Evolutionary conservation across 2,329 filamentous ascomycete species (phyloP), one percentile per base, ranked within the genome.

Genomic region (Dactylellina sp.): DNA sequence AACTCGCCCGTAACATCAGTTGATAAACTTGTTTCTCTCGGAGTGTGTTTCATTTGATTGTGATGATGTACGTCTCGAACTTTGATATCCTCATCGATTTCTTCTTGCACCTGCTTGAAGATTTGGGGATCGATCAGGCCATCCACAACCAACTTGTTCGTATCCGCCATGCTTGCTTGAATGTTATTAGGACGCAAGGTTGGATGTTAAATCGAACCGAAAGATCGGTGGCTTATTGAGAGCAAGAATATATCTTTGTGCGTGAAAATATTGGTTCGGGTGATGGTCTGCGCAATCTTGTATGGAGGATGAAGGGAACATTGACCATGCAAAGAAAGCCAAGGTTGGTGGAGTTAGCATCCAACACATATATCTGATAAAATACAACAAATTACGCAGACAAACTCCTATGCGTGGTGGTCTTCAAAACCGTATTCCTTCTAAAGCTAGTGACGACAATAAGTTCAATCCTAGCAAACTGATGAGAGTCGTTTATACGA

Each of bases 81-180:
- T 62, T 86, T 85, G 7, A 88, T 86, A 80, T 98, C 95, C 81
- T 96, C 90, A 78, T 98, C 95, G 78, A 97, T 92, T 81, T 93
- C 93, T 71, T 86, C 84, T 82, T 97, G 94, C 75, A 99, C 89
- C 78, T 90, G 87, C 79, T 93, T 88, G 82, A 98, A 97, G 81
- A 98, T 91, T 77, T 87, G 86, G 72, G 91, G 89, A 81, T 96
- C 89, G n/a, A 72, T 72, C 46, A 64, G 53, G 9, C 53, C 53
- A 20, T 42, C 61, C 1, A 63, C 35, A 3, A n/a, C 32, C 20
- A 20, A 16, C 11, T n/a, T 14, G 12, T 5, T 47, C 22, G 46
- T 25, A 5, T 62, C 65, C 18, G 65, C 22, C 65, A 71, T 71
- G 28, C 1, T 9, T 37, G 1, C 4, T 16, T 53, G 50, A n/a